Percentiles rank a stretch among this genome's conserved stretches.
phyloP scores from a whole-genome alignment of 2,329 filamentous ascomycete genomes.

The Phialemonium atrogriseum region DNA sequence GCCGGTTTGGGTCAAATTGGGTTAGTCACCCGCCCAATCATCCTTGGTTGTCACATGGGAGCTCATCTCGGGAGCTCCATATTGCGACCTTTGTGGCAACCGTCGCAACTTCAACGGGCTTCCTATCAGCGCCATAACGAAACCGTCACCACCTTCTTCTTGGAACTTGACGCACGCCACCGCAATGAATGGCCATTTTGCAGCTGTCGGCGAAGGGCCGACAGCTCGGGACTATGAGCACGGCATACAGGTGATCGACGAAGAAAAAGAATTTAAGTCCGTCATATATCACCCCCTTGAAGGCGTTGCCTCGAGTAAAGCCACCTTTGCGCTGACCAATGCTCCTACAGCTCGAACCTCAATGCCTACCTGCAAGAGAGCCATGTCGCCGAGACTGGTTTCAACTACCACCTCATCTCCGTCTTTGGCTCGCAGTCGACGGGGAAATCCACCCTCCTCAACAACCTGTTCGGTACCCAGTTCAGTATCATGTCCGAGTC shows the following conservation, averaged over 20 bases:
- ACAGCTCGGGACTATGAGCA: slow-evolving; percentile 68
- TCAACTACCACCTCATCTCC: slow-evolving; percentile 98
- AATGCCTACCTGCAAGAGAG: slow-evolving; percentile 74
- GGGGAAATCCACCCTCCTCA: slow-evolving; percentile 93
- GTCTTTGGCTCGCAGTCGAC: slow-evolving; percentile 99
- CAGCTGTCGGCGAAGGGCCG: slow-evolving; percentile 59
- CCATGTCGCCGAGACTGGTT: slow-evolving; percentile 77
- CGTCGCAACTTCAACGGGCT: too few species aligned
- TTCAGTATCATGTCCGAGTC: slow-evolving; percentile 98
- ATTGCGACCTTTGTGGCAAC: too few species aligned
- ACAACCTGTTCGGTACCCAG: slow-evolving; percentile 88
- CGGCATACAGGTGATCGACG: slow-evolving; percentile 95
- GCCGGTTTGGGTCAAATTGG: too few species aligned
- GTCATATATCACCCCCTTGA: slow-evolving; percentile 22
- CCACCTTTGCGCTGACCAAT: too few species aligned
- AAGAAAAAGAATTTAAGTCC: slow-evolving; percentile 95
- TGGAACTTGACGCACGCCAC: neutral
- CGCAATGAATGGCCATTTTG: slow-evolving; percentile 73
- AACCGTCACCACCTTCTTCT: too few species aligned
- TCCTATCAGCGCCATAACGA: too few species aligned
- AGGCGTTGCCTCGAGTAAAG: slow-evolving; percentile 10
- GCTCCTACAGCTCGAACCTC: slow-evolving; percentile 61
- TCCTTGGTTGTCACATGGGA: too few species aligned
- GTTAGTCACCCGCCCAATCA: too few species aligned
- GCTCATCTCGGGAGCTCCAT: too few species aligned